phyloP scores from a whole-genome alignment of 257 asterid species.

The Nicotiana undulata region DNA sequence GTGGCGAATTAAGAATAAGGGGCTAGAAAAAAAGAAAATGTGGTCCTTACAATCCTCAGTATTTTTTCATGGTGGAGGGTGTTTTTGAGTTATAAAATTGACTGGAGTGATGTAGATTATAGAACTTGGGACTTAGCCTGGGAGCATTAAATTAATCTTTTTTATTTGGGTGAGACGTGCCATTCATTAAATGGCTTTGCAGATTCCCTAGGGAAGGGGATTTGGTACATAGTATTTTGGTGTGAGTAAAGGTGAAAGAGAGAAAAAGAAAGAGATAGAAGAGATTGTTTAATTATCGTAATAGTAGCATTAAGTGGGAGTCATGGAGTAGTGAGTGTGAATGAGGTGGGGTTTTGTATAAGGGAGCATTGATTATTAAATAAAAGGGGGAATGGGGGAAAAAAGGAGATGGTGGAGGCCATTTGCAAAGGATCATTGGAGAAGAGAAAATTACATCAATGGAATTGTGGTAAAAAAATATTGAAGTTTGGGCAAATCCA shows the following conservation, averaged over 20 bases:
- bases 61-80: conserved; percentile 38
- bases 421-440: background rate
- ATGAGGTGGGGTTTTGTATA: conserved; percentile 30
- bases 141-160: conserved; percentile 6
- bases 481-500: conserved; percentile 22
- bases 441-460: conserved; percentile 18
- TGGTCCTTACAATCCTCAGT: conserved; percentile 46
- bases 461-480: conserved; percentile 20
- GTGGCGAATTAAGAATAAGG: conserved; percentile 8
- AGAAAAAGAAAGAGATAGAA: background rate
- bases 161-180: conserved; percentile 26
- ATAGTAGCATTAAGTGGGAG: conserved; percentile 40
- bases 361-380: conserved; percentile 34
- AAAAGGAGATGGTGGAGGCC: conserved; percentile 40
- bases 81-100: conserved; percentile 42
- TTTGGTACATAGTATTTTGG: conserved; percentile 50
- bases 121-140: conserved; percentile 19
- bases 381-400: conserved; percentile 16
- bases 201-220: conserved; percentile 81
- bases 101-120: conserved; percentile 56
- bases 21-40: conserved; percentile 6
- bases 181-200: conserved; percentile 49
- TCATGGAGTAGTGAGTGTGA: conserved; percentile 21
- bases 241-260: conserved; percentile 17
- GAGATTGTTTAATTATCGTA: conserved; percentile 14